phyloP scores from a whole-genome alignment of 306 rosid species.

The Lathyrus oleraceus region DNA sequence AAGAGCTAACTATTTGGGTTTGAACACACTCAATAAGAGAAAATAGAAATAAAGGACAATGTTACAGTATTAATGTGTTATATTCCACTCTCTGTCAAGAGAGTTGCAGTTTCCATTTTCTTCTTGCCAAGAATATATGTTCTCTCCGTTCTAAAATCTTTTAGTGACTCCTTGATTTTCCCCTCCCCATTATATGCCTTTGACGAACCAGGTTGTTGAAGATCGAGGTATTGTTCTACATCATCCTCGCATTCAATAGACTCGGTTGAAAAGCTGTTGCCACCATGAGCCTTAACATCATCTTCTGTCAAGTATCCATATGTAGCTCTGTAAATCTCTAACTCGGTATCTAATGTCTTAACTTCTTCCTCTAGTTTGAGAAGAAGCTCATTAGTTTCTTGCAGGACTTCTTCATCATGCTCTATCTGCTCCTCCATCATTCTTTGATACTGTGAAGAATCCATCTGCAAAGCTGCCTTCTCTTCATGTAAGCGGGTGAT shows the following conservation, averaged over 20 bases:
- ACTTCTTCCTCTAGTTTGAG: conserved; percentile 68
- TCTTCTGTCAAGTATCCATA: conserved; percentile 60
- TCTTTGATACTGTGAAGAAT: conserved; percentile 89
- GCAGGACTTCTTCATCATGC: conserved; percentile 84
- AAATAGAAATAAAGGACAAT: neutral
- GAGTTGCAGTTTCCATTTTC: conserved; percentile 42
- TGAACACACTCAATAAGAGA: neutral
- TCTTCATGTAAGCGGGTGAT: conserved; percentile 90
- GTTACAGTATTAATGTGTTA: neutral
- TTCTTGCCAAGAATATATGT: conserved; percentile 55
- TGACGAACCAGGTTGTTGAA: conserved; percentile 30
- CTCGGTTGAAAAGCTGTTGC: conserved; percentile 27
- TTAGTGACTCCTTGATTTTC: conserved; percentile 34
- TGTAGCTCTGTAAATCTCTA: conserved; percentile 54
- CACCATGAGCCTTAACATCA: conserved; percentile 27
- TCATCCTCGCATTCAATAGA: conserved; percentile 27
- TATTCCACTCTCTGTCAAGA: conserved; percentile 35
- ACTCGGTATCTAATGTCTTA: conserved; percentile 59
- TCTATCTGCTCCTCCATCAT: conserved; percentile 97
- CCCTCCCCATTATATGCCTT: conserved; percentile 38
- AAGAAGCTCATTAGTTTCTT: conserved; percentile 67
- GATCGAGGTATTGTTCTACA: conserved; percentile 32
- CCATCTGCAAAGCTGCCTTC: conserved; percentile 95
- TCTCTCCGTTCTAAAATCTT: conserved; percentile 56
- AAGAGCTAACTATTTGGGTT: neutral